Conservation (phyloP, 192 early-diverging fungal species). For the Backusella liffmaniae region DNA sequence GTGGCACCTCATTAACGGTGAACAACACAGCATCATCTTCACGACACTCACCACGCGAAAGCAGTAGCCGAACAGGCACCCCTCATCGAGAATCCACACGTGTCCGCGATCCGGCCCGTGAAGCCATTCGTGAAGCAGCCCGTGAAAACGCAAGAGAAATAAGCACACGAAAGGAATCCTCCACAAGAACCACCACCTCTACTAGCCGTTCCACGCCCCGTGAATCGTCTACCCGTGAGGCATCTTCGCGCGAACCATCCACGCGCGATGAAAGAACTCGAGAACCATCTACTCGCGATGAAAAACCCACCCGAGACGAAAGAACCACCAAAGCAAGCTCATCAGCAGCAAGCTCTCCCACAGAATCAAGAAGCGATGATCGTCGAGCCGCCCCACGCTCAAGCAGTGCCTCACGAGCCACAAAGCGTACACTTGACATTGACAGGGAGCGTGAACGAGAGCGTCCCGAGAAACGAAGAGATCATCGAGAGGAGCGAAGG, state of each 20-base stretch:
- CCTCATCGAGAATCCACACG: slow-evolving; percentile 5
- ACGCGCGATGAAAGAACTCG: not conserved
- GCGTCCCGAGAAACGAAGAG: not conserved
- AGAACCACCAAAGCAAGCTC: not conserved
- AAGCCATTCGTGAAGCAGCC: slow-evolving; percentile 23
- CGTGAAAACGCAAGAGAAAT: slow-evolving; percentile 11
- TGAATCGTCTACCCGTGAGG: no score
- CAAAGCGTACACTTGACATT: not conserved
- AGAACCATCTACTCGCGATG: not conserved
- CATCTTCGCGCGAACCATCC: no score
- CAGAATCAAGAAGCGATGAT: not conserved
- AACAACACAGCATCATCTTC: not conserved
- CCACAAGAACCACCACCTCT: not conserved
- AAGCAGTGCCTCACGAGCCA: not conserved
- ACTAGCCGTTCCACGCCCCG: not conserved
- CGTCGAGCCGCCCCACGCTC: not conserved
- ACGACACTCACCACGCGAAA: not conserved
- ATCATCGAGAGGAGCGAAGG: not conserved
- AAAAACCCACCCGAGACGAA: not conserved
- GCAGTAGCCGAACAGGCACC: slow-evolving; percentile 1
- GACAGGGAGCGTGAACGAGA: not conserved
- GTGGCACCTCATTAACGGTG: not conserved
- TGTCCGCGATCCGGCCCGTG: slow-evolving; percentile 17
- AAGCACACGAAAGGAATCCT: not conserved
- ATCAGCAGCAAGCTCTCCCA: not conserved